Percentiles rank a stretch among this genome's conserved stretches.
Conservation (phyloP, 129 eudicot genomes). For the Helichrysum umbraculigerum region DNA sequence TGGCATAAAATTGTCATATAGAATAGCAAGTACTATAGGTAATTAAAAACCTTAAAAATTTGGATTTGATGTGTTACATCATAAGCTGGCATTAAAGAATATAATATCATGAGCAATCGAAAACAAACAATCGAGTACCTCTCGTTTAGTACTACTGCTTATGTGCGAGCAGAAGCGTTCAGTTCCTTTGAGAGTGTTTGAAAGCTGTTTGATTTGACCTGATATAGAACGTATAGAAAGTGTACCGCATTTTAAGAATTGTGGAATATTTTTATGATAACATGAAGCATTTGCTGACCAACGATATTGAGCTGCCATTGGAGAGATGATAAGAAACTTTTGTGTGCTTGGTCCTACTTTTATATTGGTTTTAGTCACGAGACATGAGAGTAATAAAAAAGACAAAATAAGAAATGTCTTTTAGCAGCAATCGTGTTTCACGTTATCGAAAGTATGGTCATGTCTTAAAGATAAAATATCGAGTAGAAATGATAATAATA, state of each 20-base stretch:
- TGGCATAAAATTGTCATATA: neutral
- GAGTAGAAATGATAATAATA: too few relatives aligned
- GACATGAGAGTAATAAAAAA: too few relatives aligned
- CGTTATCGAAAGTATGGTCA: too few relatives aligned
- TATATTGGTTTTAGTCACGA: neutral
- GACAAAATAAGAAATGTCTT: too few relatives aligned
- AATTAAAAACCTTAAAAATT: neutral
- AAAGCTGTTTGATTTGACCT: neutral
- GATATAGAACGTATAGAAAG: too few relatives aligned
- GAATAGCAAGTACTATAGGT: too few relatives aligned
- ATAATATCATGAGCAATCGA: neutral
- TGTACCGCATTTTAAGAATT: neutral
- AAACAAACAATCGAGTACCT: neutral
- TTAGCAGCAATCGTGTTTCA: too few relatives aligned
- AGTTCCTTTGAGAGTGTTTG: too few relatives aligned
- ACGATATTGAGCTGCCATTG: neutral
- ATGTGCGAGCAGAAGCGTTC: neutral
- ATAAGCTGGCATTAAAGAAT: neutral
- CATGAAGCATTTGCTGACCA: neutral
- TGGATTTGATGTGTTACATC: neutral
- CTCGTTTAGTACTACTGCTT: neutral
- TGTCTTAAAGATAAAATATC: too few relatives aligned
- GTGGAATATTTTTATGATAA: too few relatives aligned
- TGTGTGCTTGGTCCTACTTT: neutral
- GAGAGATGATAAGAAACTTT: too few relatives aligned